Evolutionary conservation across 2,329 filamentous ascomycete species (phyloP), one percentile per base, ranked within the genome.

Genomic region (Pseudocercospora vitis): DNA sequence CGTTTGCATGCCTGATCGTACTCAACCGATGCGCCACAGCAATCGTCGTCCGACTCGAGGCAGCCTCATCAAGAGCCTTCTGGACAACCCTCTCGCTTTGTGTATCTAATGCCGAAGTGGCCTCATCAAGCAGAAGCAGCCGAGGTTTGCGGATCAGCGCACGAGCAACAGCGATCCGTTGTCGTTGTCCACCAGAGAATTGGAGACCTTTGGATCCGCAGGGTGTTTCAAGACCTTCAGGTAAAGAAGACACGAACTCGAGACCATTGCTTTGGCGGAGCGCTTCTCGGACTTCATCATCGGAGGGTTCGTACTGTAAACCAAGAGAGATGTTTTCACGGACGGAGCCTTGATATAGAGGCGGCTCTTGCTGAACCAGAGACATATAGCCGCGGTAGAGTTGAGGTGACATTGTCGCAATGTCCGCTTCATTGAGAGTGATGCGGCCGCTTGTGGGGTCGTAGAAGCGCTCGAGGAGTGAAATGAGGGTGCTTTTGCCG

Each of bases 341-440:
- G 16, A 90, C 78, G 0, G 82, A 83, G 59, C 83, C 84, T 67
- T 85, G 83, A 64, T 88, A 90, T 0, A 60, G 76, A 0, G 84
- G 85, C 7, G 88, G 80, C 66, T 91, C 87, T 69, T 91, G 88
- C 3, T 86, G 83, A 0, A 91, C 88, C 0, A 91, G 78, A 1
- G 86, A 85, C 9, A 91, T 75, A 29, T 81, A 72, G 52, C 78
- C 76, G 33, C 88, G 81, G 66, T 89, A 89, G 14, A 78, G 72
- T 55, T 77, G 77, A 0, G 86, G 76, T 51, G 85, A 81, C 48
- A 89, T 67, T 1, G 76, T 67, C 1, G 74, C 68, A 37, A 91
- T 82, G 61, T 86, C 78, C 47, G 75, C 74, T 4, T 78, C 82
- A 65, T 88, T 84, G 24, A 77, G 55, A 1, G 58, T 63, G 32